These are phyloP conservation scores for Paramecium pentaurelia DNA, from an alignment of 73 alveolate species.

Conservation along the genomic window DNA sequence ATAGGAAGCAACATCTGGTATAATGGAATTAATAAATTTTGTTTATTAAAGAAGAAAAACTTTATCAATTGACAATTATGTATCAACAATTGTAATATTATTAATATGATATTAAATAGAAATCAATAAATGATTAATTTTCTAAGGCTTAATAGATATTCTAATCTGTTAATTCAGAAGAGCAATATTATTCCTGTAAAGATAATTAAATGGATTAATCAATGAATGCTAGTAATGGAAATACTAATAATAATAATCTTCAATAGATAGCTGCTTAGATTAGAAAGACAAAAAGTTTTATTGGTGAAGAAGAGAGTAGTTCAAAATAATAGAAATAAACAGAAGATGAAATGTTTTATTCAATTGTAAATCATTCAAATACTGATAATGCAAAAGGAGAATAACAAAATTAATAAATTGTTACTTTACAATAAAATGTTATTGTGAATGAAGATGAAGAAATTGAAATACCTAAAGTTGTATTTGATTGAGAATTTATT, in stretches of 20 bases:
- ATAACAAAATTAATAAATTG: background rate
- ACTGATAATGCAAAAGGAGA: background rate
- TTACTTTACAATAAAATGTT: background rate
- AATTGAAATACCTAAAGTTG: background rate
- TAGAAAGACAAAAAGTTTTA: background rate
- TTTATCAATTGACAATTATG: background rate
- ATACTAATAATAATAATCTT: background rate
- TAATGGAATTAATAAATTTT: background rate
- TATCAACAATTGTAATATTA: background rate
- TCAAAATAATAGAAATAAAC: background rate
- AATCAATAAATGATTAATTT: background rate
- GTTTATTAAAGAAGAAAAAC: background rate
- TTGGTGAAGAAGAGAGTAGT: constrained; percentile 24
- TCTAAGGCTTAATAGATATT: background rate
- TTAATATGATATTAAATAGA: background rate
- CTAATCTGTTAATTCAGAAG: background rate
- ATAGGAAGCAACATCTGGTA: background rate
- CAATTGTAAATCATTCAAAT: background rate
- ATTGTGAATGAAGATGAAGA: background rate
- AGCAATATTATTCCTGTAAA: constrained; percentile 8
- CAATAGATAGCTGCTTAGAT: background rate
- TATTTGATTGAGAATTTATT: constrained; percentile 41
- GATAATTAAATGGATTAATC: background rate
- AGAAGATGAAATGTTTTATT: constrained; percentile 32
- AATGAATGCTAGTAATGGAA: background rate